Evolutionary conservation across 2,329 filamentous ascomycete genomes (phyloP), one percentile per base, ranked within the genome.

Genomic region (Penicillium nordicum): DNA sequence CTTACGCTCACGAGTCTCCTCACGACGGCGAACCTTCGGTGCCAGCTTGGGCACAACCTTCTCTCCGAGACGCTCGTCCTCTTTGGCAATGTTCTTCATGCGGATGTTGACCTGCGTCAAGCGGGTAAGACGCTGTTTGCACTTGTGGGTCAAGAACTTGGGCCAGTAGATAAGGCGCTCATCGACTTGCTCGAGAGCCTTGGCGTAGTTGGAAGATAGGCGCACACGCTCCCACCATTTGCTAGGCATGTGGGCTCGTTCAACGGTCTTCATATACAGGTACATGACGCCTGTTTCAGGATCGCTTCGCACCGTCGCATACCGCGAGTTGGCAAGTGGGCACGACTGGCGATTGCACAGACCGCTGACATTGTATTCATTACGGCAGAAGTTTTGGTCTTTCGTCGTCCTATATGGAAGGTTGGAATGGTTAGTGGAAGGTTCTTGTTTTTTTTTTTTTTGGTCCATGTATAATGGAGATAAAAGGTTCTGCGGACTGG

Each of bases 171-270:
- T 88, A 64, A 96, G 81, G 47, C 88, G 84, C 66, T 90, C 84
- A 72, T 96, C 92, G 63, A 99, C 85, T 74, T 96, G 90, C 65
- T 89, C 84, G 27, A 99, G 83, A 0, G 94, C 94, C 72, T 92
- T 89, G 61, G 87, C 85, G 76, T 97, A 97, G 80, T 97, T 97
- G 67, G 86, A 85, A 29, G 90, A 91, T 34, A 99, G 81, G 71
- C 92, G 90, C 72, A 97, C 91, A 65, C 88, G 87, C 78, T 97
- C 92, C 94, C 94, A 99, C 79, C 93, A 86, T 76, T 96, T 95
- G 57, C 85, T 88, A 1, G 93, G 94, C 76, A 93, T 84, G 74
- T 92, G 93, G 12, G 88, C 83, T 60, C 94, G 89, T 79, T 96
- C 92, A 65, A 92, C 85, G 5, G 91, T 94, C 80, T 97, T 97